Evolutionary conservation across 148 eudicot genomes (phyloP).

Genomic region (Chenopodium quinoa): DNA sequence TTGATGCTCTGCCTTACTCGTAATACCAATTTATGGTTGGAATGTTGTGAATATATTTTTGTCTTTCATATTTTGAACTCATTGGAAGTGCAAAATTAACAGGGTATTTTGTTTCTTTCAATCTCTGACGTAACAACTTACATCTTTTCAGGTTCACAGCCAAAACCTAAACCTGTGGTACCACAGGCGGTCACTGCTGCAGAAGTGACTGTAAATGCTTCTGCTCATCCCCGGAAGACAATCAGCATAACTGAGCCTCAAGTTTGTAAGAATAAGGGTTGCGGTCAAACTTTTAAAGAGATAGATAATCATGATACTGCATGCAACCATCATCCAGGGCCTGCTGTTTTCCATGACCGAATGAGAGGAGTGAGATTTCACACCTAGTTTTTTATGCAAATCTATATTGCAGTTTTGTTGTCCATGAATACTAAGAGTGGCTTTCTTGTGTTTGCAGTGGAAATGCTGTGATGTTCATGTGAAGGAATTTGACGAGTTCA

Average conservation of each 20-base stretch:
- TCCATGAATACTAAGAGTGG: slow-evolving; percentile 1
- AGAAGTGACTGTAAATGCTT: slow-evolving; percentile 27
- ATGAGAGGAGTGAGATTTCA: slow-evolving; percentile 76
- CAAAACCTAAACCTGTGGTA: slow-evolving; percentile 42
- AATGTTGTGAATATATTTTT: not conserved
- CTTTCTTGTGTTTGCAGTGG: slow-evolving; percentile 59
- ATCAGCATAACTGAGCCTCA: slow-evolving; percentile 74
- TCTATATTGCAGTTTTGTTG: not conserved
- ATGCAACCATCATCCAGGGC: slow-evolving; percentile 92
- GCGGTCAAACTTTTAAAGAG: slow-evolving; percentile 82
- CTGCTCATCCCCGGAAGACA: slow-evolving; percentile 46
- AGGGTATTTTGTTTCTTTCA: not conserved
- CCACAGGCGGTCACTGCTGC: slow-evolving; percentile 15
- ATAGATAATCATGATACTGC: slow-evolving; percentile 76
- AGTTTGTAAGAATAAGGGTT: slow-evolving; percentile 81
- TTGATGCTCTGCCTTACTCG: not conserved
- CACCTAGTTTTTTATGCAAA: not conserved
- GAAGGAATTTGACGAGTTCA: slow-evolving; percentile 95
- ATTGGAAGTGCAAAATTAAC: not conserved
- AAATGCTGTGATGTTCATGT: slow-evolving; percentile 93
- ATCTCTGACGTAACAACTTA: not conserved
- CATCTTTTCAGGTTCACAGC: slow-evolving; percentile 57
- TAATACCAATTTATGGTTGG: not conserved
- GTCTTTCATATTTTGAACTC: not conserved
- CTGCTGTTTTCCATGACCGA: slow-evolving; percentile 85